Evolutionary conservation across 1,284 basidiomycete species (phyloP).

Genomic region (Trametes polyzona): DNA sequence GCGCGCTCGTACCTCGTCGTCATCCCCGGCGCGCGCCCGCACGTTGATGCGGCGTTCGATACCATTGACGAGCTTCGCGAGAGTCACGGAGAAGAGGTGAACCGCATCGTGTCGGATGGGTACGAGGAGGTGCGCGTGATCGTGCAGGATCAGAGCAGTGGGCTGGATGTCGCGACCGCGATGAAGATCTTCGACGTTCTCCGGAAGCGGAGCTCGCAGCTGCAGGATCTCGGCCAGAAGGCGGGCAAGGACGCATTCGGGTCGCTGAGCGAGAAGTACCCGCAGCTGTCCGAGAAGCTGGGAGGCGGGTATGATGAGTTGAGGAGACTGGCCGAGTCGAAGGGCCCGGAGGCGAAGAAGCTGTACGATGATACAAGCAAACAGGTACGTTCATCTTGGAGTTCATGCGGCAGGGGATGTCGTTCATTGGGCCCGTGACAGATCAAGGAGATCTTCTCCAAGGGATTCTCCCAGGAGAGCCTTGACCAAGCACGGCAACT

Average conservation of each 20-base stretch:
- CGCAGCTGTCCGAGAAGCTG: constrained; percentile 39
- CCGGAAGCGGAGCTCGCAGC: constrained; percentile 28
- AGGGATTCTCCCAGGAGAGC: constrained; percentile 33
- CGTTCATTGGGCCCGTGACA: background rate
- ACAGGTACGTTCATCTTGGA: constrained; percentile 30
- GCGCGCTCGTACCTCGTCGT: constrained; percentile 46
- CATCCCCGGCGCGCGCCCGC: constrained; percentile 46
- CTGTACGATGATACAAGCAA: constrained; percentile 36
- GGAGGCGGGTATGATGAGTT: constrained; percentile 40
- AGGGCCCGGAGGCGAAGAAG: constrained; percentile 43
- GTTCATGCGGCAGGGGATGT: background rate
- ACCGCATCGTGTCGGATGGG: constrained; percentile 42
- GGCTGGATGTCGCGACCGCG: constrained; percentile 35
- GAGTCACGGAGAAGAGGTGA: constrained; percentile 47
- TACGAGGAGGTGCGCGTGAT: constrained; percentile 44
- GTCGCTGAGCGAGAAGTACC: constrained; percentile 36
- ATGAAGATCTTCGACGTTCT: constrained; percentile 38
- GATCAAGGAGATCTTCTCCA: constrained; percentile 34
- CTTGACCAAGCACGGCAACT: constrained; percentile 32
- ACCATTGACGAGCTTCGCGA: constrained; percentile 45
- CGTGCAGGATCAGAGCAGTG: constrained; percentile 33
- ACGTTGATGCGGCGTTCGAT: constrained; percentile 49
- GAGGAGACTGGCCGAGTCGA: constrained; percentile 36
- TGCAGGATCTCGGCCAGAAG: constrained; percentile 38
- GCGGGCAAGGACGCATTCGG: constrained; percentile 36